Evolutionary conservation across 495 filamentous ascomycete species (phyloP).

Genomic region (Collariella sp.): DNA sequence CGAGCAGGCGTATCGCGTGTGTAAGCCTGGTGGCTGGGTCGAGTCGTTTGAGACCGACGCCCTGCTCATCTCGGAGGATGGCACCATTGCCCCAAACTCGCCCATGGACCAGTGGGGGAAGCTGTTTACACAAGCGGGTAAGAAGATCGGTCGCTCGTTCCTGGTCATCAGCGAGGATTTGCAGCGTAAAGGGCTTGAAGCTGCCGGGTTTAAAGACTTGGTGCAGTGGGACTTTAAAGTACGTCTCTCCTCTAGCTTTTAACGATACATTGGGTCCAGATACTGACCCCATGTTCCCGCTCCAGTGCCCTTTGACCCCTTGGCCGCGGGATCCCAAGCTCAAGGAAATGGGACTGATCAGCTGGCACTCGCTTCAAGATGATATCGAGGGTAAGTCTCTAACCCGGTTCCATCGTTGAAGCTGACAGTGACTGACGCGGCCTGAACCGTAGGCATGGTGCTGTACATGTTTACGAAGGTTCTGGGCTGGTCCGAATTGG

Average conservation of each 20-base stretch:
- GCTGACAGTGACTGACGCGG: too few relatives aligned
- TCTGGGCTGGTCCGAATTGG: slow-evolving; percentile 19
- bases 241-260: not conserved
- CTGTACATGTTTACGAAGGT: slow-evolving; percentile 27
- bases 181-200: slow-evolving; percentile 45
- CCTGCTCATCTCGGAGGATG: slow-evolving; percentile 21
- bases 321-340: slow-evolving; percentile 42
- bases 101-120: slow-evolving; percentile 30
- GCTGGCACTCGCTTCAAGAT: slow-evolving; percentile 15
- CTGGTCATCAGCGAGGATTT: slow-evolving; percentile 31
- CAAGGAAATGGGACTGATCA: slow-evolving; percentile 38
- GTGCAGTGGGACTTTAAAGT: slow-evolving; percentile 21
- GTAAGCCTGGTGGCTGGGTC: slow-evolving; percentile 37
- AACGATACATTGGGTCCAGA: too few relatives aligned
- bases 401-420: not conserved
- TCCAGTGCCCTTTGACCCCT: slow-evolving; percentile 27
- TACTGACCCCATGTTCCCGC: not conserved
- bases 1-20: slow-evolving; percentile 25
- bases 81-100: slow-evolving; percentile 18
- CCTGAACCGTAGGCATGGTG: slow-evolving; percentile 18
- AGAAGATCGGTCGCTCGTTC: slow-evolving; percentile 13
- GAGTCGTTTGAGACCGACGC: slow-evolving; percentile 23
- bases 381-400: slow-evolving; percentile 20
- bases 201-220: slow-evolving; percentile 50
- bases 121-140: slow-evolving; percentile 22